These are phyloP conservation scores for Leccinum disarticulatum DNA, from an alignment of 768 basidiomycete genomes.

Conservation along the genomic window DNA sequence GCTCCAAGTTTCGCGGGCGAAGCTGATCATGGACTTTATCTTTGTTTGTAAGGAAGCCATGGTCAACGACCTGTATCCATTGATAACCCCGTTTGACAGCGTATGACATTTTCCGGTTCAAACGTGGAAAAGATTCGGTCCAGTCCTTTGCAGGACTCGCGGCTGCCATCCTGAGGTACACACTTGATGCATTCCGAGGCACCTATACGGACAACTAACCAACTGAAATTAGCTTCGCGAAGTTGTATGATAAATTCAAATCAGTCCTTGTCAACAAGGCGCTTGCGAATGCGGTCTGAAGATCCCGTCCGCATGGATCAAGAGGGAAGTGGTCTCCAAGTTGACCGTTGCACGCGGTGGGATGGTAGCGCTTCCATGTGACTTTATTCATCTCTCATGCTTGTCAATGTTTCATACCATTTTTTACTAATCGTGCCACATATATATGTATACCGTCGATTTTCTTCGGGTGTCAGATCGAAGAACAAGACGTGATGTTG, in stretches of 20 bases:
- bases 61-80: conserved; percentile 19
- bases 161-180: conserved; percentile 72
- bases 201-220: conserved; percentile 2
- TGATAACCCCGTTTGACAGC: conserved; percentile 43
- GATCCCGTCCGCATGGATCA: not conserved
- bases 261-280: conserved; percentile 54
- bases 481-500: not conserved
- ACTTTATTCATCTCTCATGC: not conserved
- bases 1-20: conserved; percentile 67
- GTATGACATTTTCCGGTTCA: conserved; percentile 75
- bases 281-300: conserved; percentile 25
- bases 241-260: conserved; percentile 74
- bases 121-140: conserved; percentile 56
- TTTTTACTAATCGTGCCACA: conserved; percentile 1
- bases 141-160: conserved; percentile 67
- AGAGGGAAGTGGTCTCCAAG: not conserved
- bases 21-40: conserved; percentile 80
- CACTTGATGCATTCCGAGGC: conserved; percentile 12
- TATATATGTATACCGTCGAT: conserved; percentile 18
- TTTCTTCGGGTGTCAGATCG: not conserved
- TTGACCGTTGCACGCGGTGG: not conserved
- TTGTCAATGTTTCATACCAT: conserved; percentile 2
- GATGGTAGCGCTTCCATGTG: not conserved
- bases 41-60: conserved; percentile 66
- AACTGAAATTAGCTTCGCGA: conserved; percentile 53